Conservation (phyloP, 495 filamentous ascomycete species). For the Ascobolus immersus region DNA sequence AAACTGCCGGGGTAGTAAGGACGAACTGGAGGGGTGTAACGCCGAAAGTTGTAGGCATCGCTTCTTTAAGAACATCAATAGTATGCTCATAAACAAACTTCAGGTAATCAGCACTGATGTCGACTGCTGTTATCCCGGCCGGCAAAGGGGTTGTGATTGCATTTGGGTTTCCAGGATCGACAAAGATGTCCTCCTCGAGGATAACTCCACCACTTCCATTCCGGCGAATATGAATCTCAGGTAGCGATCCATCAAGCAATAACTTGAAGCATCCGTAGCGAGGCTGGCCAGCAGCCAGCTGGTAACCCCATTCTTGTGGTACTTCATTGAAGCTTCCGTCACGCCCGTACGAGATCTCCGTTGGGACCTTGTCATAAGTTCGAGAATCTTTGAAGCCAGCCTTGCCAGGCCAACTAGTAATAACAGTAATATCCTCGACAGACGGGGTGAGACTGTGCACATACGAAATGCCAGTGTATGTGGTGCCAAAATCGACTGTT, state of each 20-base stretch:
- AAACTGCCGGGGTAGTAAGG: conserved; percentile 18
- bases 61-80: background rate
- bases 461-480: conserved; percentile 6
- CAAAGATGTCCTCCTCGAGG: too few relatives aligned
- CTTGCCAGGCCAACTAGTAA: conserved; percentile 5
- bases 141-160: conserved; percentile 3
- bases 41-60: conserved; percentile 1
- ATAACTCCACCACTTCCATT: too few relatives aligned
- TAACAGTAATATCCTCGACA: conserved; percentile 5
- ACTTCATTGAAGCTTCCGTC: too few relatives aligned
- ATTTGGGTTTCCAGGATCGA: conserved; percentile 3
- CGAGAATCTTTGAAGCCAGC: conserved; percentile 1
- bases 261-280: conserved; percentile 7
- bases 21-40: conserved; percentile 16
- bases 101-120: conserved; percentile 5
- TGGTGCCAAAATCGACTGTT: conserved; percentile 10
- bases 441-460: background rate
- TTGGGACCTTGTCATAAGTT: conserved; percentile 2
- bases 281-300: background rate
- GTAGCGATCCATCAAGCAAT: conserved; percentile 4
- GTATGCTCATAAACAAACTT: conserved; percentile 4
- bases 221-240: too few relatives aligned
- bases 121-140: conserved; percentile 1
- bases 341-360: conserved; percentile 5
- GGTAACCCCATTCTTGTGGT: conserved; percentile 5